These are phyloP conservation scores for Apodospora peruviana DNA, from an alignment of 495 filamentous ascomycete genomes.

Conservation along the genomic window DNA sequence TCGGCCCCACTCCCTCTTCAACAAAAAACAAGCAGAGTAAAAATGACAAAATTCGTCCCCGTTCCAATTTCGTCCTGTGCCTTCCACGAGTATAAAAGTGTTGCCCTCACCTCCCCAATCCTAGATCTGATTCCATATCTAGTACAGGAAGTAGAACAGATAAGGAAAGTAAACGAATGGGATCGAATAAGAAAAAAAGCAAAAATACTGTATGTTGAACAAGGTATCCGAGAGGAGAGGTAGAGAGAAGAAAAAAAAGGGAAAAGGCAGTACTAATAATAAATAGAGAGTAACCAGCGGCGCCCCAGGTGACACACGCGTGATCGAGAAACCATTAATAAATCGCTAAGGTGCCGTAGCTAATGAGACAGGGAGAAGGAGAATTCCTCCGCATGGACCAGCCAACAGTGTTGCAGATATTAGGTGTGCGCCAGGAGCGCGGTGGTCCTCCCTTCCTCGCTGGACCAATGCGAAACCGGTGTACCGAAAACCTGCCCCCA, in stretches of 20 bases:
- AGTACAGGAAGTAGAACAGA: slow-evolving; percentile 28
- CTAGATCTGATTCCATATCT: slow-evolving; percentile 18
- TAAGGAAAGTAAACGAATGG: slow-evolving; percentile 4
- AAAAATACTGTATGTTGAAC: slow-evolving; percentile 23
- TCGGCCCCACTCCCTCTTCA: too few relatives aligned
- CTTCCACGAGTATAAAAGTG: too few relatives aligned
- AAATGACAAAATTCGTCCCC: background rate
- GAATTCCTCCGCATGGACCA: slow-evolving; percentile 45
- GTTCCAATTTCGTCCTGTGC: too few relatives aligned
- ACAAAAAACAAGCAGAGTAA: too few relatives aligned
- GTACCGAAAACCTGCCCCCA: slow-evolving; percentile 38
- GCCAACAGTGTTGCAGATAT: slow-evolving; percentile 49
- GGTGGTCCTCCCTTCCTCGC: slow-evolving; percentile 23
- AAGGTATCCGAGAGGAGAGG: slow-evolving; percentile 33
- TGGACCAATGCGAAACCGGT: slow-evolving; percentile 36
- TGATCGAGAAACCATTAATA: slow-evolving; percentile 29
- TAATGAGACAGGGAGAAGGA: slow-evolving; percentile 43
- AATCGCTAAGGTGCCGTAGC: slow-evolving; percentile 41
- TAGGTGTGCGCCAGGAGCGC: slow-evolving; percentile 42
- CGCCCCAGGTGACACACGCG: background rate
- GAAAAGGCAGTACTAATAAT: too few relatives aligned
- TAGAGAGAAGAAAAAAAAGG: slow-evolving; percentile 13
- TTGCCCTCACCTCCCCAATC: slow-evolving; percentile 7
- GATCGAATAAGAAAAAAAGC: slow-evolving; percentile 3
- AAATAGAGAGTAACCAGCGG: too few relatives aligned